A percentile compares a stretch with the other conserved stretches of the same genome.
Conservation (phyloP, 2,329 filamentous ascomycete genomes). For the Colletotrichum sp. region DNA sequence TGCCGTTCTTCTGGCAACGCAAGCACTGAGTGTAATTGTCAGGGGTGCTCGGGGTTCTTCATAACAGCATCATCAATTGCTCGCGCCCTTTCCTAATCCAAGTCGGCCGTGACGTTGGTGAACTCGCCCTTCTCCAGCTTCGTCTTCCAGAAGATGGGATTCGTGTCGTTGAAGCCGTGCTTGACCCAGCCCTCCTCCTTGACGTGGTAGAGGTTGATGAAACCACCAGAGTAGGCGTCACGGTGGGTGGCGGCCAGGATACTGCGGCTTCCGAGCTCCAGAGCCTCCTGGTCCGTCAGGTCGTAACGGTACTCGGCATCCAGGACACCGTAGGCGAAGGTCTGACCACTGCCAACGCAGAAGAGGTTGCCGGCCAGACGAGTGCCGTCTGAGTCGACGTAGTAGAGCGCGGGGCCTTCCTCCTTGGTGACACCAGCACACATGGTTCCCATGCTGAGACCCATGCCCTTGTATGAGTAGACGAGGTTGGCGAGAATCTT, state of each 20-base stretch:
- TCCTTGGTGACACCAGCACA: conserved; percentile 94
- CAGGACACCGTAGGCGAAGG: conserved; percentile 97
- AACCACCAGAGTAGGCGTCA: conserved; percentile 98
- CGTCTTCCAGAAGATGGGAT: conserved; percentile 99
- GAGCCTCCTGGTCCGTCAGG: conserved; percentile 82
- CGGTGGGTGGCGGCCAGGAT: conserved; percentile 96
- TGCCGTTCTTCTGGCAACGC: neutral
- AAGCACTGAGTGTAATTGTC: neutral
- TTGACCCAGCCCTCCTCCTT: conserved; percentile 99
- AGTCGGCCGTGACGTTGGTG: conserved; percentile 85
- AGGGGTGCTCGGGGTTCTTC: neutral
- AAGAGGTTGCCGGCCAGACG: conserved; percentile 93
- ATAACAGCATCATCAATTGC: neutral
- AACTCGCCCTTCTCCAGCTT: conserved; percentile 99
- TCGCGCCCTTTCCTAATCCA: conserved; percentile 53
- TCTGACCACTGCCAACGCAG: conserved; percentile 97
- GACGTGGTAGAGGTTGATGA: conserved; percentile 98
- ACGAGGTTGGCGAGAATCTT: conserved; percentile 99
- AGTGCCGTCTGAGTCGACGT: conserved; percentile 97
- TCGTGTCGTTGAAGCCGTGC: conserved; percentile 97
- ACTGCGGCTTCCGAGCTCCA: conserved; percentile 88
- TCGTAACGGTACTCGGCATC: conserved; percentile 96
- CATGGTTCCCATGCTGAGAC: conserved; percentile 99
- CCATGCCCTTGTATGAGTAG: conserved; percentile 99
- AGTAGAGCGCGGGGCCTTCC: conserved; percentile 97